These are phyloP conservation scores for Serpula lacrymans DNA, from an alignment of 768 basidiomycete genomes.

Conservation along the genomic window DNA sequence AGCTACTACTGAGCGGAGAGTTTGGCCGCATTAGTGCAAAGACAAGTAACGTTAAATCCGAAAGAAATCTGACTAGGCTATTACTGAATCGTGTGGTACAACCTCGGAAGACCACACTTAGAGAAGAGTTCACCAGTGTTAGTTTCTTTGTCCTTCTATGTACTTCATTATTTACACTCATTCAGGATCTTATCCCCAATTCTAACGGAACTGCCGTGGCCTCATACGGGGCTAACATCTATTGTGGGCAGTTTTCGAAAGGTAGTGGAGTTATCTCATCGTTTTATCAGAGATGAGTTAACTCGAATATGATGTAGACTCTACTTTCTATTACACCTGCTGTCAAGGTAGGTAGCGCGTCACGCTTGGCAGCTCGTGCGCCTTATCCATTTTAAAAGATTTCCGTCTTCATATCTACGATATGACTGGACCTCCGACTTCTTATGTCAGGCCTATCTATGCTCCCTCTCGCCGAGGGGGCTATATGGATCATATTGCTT, in stretches of 20 bases:
- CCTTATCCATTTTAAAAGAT: conserved; percentile 42
- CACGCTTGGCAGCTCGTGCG: not conserved
- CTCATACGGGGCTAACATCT: conserved; percentile 67
- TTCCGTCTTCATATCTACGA: conserved; percentile 90
- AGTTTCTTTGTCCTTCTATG: conserved; percentile 16
- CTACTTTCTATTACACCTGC: conserved; percentile 92
- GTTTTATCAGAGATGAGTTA: not conserved
- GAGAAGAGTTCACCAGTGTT: conserved; percentile 58
- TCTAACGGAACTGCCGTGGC: conserved; percentile 78
- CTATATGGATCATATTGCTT: conserved; percentile 22
- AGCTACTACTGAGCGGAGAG: conserved; percentile 71
- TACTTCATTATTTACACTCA: conserved; percentile 6
- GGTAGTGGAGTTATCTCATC: conserved; percentile 36
- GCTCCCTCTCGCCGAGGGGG: conserved; percentile 12
- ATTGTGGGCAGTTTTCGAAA: conserved; percentile 80
- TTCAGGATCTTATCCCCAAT: conserved; percentile 73
- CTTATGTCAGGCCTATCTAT: conserved; percentile 13
- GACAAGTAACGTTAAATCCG: conserved; percentile 37
- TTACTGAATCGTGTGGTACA: conserved; percentile 41
- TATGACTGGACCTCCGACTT: conserved; percentile 48
- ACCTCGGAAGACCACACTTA: conserved; percentile 31
- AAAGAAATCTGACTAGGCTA: conserved; percentile 46
- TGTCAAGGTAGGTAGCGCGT: conserved; percentile 56
- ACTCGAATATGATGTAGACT: conserved; percentile 45
- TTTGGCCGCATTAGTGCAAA: conserved; percentile 68